Conservation (phyloP, 495 filamentous ascomycete species). For the Neurospora tetraspora region DNA sequence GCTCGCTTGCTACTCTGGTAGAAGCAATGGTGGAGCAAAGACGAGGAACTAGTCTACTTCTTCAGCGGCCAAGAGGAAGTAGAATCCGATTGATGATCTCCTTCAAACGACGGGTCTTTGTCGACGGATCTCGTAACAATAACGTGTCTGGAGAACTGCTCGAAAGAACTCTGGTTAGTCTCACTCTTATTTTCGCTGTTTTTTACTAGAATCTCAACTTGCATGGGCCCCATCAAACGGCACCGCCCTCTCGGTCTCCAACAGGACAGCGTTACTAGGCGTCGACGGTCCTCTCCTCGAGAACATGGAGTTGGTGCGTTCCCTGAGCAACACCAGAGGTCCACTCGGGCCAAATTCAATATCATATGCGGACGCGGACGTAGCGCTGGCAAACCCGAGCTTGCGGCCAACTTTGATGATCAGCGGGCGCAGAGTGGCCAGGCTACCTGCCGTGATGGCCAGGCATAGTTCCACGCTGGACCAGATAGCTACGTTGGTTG, state of each 20-base stretch:
- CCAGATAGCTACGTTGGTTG: constrained; percentile 23
- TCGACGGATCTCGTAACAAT: background rate
- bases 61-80: background rate
- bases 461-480: constrained; percentile 21
- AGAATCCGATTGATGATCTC: background rate
- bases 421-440: constrained; percentile 22
- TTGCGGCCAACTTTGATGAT: constrained; percentile 2
- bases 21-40: background rate
- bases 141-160: background rate
- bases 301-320: background rate
- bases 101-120: background rate
- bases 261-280: background rate
- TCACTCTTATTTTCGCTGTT: too few species aligned
- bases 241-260: background rate
- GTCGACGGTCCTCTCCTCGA: background rate
- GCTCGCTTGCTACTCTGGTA: background rate
- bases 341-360: background rate
- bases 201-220: too few species aligned
- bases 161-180: background rate
- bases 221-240: background rate
- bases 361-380: background rate
- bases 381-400: background rate
- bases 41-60: background rate
- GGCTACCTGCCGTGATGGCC: constrained; percentile 22
- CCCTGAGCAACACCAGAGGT: background rate